Percentiles rank a stretch among this genome's conserved stretches.
phyloP scores from a whole-genome alignment of 805 yeast species.

The Cyberlindnera samutprakarnensis region DNA sequence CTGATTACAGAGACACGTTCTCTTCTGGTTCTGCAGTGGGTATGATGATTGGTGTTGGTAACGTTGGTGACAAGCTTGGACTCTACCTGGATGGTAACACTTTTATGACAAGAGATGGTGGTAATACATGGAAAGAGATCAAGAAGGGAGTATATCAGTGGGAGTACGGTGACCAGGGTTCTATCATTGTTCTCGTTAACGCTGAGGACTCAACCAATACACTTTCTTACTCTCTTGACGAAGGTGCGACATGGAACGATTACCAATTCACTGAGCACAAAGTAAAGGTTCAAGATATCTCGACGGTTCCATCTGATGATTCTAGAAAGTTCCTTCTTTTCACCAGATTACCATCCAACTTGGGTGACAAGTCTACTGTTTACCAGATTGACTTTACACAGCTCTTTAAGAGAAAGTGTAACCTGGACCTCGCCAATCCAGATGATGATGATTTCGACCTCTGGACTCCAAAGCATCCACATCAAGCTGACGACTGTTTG shows the following conservation, averaged over 20 bases:
- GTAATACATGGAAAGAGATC: constrained; percentile 79
- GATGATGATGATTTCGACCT: constrained; percentile 52
- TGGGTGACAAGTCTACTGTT: constrained; percentile 39
- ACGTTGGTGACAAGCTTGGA: constrained; percentile 61
- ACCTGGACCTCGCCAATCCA: constrained; percentile 35
- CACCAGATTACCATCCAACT: constrained; percentile 36
- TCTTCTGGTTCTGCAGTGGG: constrained; percentile 90
- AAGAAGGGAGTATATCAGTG: constrained; percentile 72
- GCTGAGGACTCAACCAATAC: constrained; percentile 50
- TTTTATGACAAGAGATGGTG: constrained; percentile 84
- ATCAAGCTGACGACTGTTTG: constrained; percentile 43
- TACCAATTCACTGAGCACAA: constrained; percentile 52
- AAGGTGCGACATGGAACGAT: constrained; percentile 71
- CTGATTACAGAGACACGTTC: constrained; percentile 75
- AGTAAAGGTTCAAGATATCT: constrained; percentile 59
- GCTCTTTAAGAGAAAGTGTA: constrained; percentile 48
- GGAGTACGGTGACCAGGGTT: constrained; percentile 96
- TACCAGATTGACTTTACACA: constrained; percentile 52
- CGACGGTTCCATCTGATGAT: constrained; percentile 90
- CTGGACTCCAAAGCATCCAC: constrained; percentile 56
- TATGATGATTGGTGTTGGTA: constrained; percentile 85
- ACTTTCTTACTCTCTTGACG: constrained; percentile 63
- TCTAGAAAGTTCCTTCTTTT: constrained; percentile 69
- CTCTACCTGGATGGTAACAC: constrained; percentile 52
- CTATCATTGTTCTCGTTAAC: constrained; percentile 67